Evolutionary conservation across 2,329 filamentous ascomycete species (phyloP).

Genomic region (Sporothrix schenckii): DNA sequence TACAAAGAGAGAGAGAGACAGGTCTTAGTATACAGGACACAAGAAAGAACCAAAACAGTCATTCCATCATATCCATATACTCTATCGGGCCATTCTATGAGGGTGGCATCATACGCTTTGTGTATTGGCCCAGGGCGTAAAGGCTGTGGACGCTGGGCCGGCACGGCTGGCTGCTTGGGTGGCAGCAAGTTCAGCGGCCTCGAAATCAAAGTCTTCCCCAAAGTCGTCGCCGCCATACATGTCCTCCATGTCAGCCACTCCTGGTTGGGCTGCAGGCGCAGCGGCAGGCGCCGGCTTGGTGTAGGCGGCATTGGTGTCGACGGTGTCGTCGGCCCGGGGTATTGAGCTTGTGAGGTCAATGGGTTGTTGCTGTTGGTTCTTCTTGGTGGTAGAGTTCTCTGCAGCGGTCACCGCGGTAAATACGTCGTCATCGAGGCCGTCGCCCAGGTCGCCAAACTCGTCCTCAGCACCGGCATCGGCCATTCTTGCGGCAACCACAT

Average conservation of each 20-base stretch:
- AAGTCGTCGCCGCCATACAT: conserved; percentile 70
- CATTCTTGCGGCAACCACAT: background rate
- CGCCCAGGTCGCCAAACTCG: conserved; percentile 59
- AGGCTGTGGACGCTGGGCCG: background rate
- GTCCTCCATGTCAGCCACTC: conserved; percentile 45
- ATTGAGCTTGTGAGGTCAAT: conserved; percentile 15
- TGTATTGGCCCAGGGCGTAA: conserved; percentile 37
- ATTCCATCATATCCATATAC: background rate
- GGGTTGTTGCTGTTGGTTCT: conserved; percentile 29
- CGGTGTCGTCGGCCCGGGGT: conserved; percentile 27
- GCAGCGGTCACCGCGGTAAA: conserved; percentile 41
- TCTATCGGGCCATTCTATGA: conserved; percentile 9
- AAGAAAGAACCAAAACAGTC: background rate
- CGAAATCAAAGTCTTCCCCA: conserved; percentile 72
- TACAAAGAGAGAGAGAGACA: conserved; percentile 43
- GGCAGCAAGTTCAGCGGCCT: conserved; percentile 72
- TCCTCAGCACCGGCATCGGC: conserved; percentile 46
- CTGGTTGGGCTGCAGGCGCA: conserved; percentile 30
- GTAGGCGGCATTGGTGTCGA: conserved; percentile 28
- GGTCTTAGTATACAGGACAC: conserved; percentile 23
- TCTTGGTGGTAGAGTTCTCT: background rate
- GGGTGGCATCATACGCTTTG: conserved; percentile 57
- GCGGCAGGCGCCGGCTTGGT: background rate
- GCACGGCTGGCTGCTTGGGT: conserved; percentile 59
- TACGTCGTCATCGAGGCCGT: conserved; percentile 56